A percentile compares a stretch with the other conserved stretches of the same genome.
phyloP scores from a whole-genome alignment of 163 green algal genomes.

The Botryococcus braunii region DNA sequence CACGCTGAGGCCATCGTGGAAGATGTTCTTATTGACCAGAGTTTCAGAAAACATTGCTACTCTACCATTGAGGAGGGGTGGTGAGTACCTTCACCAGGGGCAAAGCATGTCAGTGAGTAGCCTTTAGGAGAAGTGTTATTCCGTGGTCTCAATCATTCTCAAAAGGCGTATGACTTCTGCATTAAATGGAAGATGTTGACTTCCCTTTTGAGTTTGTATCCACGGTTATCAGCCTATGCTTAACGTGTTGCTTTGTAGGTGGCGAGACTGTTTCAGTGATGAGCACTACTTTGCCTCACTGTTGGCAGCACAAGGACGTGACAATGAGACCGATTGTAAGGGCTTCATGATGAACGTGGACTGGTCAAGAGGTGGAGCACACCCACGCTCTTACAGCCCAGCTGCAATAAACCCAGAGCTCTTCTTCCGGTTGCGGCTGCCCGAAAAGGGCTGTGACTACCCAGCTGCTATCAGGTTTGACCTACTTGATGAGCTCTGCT shows the following conservation, averaged over 20 bases:
- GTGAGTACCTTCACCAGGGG: slow-evolving; percentile 4
- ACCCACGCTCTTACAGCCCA: slow-evolving; percentile 8
- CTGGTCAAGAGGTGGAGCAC: slow-evolving; percentile 8
- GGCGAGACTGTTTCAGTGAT: slow-evolving; percentile 28
- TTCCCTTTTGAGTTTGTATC: no score
- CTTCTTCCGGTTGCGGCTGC: not conserved
- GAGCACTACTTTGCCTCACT: slow-evolving; percentile 36
- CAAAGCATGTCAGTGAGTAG: not conserved
- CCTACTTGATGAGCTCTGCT: not conserved
- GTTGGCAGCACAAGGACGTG: slow-evolving; percentile 12
- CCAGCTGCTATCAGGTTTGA: slow-evolving; percentile 3
- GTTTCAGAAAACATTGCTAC: slow-evolving; percentile 22
- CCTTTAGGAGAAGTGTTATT: no score
- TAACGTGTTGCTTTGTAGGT: slow-evolving; percentile 9
- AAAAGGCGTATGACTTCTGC: no score
- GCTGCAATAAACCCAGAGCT: slow-evolving; percentile 1
- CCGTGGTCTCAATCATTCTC: no score
- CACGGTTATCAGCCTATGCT: no score
- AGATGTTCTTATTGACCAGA: slow-evolving; percentile 11
- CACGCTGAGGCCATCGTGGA: slow-evolving; percentile 18
- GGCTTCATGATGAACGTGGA: slow-evolving; percentile 14
- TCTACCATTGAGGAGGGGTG: slow-evolving; percentile 6
- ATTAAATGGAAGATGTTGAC: no score
- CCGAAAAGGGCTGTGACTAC: slow-evolving; percentile 10
- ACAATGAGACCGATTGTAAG: slow-evolving; percentile 16